Evolutionary conservation across 208 protist genomes (phyloP).

Genomic region (Leptomonas seymouri): DNA sequence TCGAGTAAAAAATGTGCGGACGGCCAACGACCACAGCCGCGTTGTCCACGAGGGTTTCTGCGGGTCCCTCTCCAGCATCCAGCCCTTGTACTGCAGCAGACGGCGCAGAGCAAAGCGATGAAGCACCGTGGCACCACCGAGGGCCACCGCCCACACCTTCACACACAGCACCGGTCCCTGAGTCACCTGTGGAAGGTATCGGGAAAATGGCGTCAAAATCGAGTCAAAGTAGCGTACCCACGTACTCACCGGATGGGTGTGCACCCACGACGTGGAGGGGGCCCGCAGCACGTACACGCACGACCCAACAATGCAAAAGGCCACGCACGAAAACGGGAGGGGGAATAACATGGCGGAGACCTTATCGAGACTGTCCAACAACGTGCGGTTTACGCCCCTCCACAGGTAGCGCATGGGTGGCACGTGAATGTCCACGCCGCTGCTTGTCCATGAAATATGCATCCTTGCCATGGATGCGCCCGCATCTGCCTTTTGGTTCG

Average conservation of each 20-base stretch:
- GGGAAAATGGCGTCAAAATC: conserved; percentile 41
- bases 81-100: conserved; percentile 75
- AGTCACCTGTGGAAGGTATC: conserved; percentile 31
- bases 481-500: conserved; percentile 35
- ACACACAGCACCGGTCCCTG: conserved; percentile 49
- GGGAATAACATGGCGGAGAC: conserved; percentile 65
- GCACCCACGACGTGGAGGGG: conserved; percentile 34
- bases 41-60: conserved; percentile 45
- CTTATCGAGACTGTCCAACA: conserved; percentile 60
- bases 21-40: conserved; percentile 57
- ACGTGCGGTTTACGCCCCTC: conserved; percentile 39
- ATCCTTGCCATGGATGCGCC: conserved; percentile 53
- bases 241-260: conserved; percentile 34
- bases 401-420: conserved; percentile 63
- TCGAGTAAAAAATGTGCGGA: conserved; percentile 61
- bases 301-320: conserved; percentile 37
- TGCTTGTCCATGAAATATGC: conserved; percentile 41
- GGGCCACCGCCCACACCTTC: conserved; percentile 38
- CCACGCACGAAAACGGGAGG: conserved; percentile 53
- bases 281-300: conserved; percentile 52
- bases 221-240: conserved; percentile 68
- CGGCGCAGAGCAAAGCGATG: conserved; percentile 72
- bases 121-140: conserved; percentile 50
- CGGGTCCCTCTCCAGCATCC: conserved; percentile 55
- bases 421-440: conserved; percentile 75